Base-by-base conservation (phyloP, 192 early-diverging fungal species). In the Coemansia sp. region DNA sequence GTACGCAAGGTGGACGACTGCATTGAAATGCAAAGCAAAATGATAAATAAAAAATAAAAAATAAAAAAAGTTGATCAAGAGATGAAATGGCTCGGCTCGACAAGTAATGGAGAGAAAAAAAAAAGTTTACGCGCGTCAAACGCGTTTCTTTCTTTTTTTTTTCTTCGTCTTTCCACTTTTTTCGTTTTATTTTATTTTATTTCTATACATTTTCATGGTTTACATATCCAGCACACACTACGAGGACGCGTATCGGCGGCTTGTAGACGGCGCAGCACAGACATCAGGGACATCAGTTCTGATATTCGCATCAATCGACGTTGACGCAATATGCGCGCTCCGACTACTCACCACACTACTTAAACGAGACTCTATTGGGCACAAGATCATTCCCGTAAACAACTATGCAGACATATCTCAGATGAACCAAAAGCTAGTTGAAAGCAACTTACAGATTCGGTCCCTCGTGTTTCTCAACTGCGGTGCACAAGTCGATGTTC, bases 391-490 rank as follows among this genome's bases (percentile, higher is more conserved):
- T 0, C 95, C 95, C 17, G 89, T 96, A 0, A 67, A 85, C 6
- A 89, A 87, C 68, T 90, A 89, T 82, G 61, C 84, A 22, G 86
- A 91, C 64, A 68, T 94, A 3, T 64, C 68, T 8, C 69, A 72
- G 36, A 81, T 86, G 27, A 86, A 89, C 79, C 66, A 77, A 41
- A 64, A 76, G 15, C 68, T 88, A 42, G 59, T 93, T 20, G 75
- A 79, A 57, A 64, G 47, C 62, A 86, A 62, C 74, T 71, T 32
- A 73, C 88, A 77, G 86, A 82, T 95, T 20, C 86, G 87, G n/a
- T 86, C 88, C 0, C 86, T 94, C 24, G 73, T 95, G 46, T 83
- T 94, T 70, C 76, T 98, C 42, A 96, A 96, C 81, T 95, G 93
- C 76, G 96, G 94, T 4, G 94, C 89, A 6, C 66, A 89, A 15